Evolutionary conservation across 2,329 filamentous ascomycete species (phyloP).

Genomic region (Fusarium sp.): DNA sequence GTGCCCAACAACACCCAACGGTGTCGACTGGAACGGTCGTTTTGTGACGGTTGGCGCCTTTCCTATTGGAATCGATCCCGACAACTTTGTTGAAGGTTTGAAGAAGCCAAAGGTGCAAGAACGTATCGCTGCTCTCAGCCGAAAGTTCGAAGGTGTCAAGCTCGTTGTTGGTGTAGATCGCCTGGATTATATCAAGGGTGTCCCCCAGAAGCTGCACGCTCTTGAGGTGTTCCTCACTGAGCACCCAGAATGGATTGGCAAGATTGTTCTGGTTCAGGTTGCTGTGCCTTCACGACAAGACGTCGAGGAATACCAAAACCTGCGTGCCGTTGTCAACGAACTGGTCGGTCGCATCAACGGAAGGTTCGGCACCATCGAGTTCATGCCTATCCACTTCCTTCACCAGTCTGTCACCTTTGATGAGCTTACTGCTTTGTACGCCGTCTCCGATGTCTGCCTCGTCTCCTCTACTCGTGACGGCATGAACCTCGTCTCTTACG

Average conservation of each 20-base stretch:
- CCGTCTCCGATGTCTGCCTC: constrained; percentile 91
- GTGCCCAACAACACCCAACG: constrained; percentile 88
- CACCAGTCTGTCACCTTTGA: constrained; percentile 97
- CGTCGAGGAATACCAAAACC: constrained; percentile 97
- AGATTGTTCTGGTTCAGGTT: constrained; percentile 95
- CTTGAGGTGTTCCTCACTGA: constrained; percentile 97
- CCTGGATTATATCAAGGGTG: constrained; percentile 98
- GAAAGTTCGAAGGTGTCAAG: constrained; percentile 96
- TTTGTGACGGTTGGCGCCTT: constrained; percentile 95
- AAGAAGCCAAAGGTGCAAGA: constrained; percentile 89
- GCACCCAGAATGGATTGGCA: constrained; percentile 97
- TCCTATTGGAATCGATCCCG: constrained; percentile 97
- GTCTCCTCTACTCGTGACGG: constrained; percentile 97
- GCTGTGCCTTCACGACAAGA: constrained; percentile 95
- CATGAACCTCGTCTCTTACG: constrained; percentile 98
- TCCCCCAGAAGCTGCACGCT: constrained; percentile 96
- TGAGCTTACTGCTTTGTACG: constrained; percentile 93
- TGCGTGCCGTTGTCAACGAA: constrained; percentile 96
- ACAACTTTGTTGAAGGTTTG: constrained; percentile 93
- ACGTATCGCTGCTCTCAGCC: constrained; percentile 85
- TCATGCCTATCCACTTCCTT: constrained; percentile 99
- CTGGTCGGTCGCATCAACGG: constrained; percentile 97
- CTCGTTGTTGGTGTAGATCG: constrained; percentile 97
- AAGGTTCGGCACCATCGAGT: constrained; percentile 96
- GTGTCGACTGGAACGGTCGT: constrained; percentile 90